Evolutionary conservation across 1,284 basidiomycete species (phyloP).

Genomic region (Xerocomus cyaneibrunnescens): DNA sequence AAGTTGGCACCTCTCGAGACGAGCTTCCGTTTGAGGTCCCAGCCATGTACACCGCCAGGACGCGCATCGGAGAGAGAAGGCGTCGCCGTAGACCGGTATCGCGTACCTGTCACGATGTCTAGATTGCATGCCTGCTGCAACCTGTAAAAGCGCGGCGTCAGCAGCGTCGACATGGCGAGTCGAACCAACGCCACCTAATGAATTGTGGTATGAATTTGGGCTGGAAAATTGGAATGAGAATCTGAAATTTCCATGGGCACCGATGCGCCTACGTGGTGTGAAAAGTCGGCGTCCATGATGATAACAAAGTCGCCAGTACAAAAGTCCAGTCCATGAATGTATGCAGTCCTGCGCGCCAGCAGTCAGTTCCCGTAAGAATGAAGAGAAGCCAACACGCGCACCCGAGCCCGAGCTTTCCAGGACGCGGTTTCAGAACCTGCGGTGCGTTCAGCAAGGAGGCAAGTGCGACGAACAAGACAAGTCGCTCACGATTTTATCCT

Average conservation of each 20-base stretch:
- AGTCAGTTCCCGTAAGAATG: neutral
- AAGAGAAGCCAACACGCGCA: constrained; percentile 33
- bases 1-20: constrained; percentile 87
- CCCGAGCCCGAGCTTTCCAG: constrained; percentile 90
- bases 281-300: constrained; percentile 97
- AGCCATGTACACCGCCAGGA: constrained; percentile 85
- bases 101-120: constrained; percentile 90
- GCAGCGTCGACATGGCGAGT: neutral
- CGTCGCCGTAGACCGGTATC: constrained; percentile 65
- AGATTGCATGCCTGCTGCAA: constrained; percentile 78
- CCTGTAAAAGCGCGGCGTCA: constrained; percentile 38
- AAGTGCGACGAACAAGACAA: neutral
- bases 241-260: neutral
- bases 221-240: constrained; percentile 39
- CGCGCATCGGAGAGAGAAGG: constrained; percentile 50
- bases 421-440: constrained; percentile 78
- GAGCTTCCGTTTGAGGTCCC: constrained; percentile 86
- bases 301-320: constrained; percentile 92
- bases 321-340: constrained; percentile 87
- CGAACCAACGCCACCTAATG: constrained; percentile 55
- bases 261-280: constrained; percentile 73
- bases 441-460: constrained; percentile 2
- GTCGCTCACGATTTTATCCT: constrained; percentile 72
- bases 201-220: constrained; percentile 91
- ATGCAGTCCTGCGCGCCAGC: constrained; percentile 66